Evolutionary conservation across 2,329 filamentous ascomycete species (phyloP).

Genomic region (Trichoderma harzianum): DNA sequence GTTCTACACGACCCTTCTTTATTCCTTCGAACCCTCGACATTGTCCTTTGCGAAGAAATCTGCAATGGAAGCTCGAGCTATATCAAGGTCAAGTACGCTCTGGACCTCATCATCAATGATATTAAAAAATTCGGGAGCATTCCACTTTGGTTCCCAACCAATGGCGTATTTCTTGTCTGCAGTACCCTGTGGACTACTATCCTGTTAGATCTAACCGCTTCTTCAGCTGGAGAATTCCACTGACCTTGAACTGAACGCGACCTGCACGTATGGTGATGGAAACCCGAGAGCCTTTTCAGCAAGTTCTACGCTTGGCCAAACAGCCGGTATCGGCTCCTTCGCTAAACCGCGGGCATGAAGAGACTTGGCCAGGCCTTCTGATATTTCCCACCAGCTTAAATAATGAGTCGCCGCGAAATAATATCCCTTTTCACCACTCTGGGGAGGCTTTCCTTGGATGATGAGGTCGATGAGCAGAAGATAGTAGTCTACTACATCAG

Average conservation of each 20-base stretch:
- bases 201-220: not conserved
- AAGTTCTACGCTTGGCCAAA: not conserved
- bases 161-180: not conserved
- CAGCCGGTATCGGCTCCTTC: not conserved
- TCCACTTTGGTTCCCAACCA: not conserved
- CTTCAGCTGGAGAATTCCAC: not conserved
- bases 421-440: not conserved
- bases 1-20: not conserved
- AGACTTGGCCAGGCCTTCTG: not conserved
- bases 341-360: not conserved
- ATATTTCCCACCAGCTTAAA: not conserved
- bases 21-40: not conserved
- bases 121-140: not conserved
- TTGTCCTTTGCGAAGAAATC: not conserved
- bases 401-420: not conserved
- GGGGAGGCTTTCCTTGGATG: not conserved
- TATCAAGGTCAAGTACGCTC: not conserved
- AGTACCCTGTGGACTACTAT: not conserved
- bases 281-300: not conserved
- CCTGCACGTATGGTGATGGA: not conserved
- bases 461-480: not conserved
- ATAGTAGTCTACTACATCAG: not conserved
- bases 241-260: not conserved
- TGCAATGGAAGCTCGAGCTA: not conserved
- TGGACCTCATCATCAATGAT: not conserved